Conservation (phyloP, 2,329 filamentous ascomycete species). For the Dactylellina haptotyla region DNA sequence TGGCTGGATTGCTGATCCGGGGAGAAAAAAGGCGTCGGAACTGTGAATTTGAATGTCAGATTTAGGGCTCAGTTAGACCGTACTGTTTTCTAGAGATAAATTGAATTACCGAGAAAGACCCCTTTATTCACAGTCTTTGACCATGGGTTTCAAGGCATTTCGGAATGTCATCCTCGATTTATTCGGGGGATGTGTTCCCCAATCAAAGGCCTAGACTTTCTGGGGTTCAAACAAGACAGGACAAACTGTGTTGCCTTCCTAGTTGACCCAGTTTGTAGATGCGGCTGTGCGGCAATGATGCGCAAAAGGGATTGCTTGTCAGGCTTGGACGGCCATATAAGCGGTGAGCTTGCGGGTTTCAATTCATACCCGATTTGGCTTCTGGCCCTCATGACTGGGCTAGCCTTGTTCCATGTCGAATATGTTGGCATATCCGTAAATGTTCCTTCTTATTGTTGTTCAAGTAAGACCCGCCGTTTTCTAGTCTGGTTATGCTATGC, state of each 20-base stretch:
- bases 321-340: no score
- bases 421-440: neutral
- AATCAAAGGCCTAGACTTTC: no score
- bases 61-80: neutral
- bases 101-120: neutral
- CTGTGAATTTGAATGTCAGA: neutral
- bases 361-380: no score
- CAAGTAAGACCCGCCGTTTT: neutral
- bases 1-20: conserved; percentile 31
- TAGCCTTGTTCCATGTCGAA: neutral
- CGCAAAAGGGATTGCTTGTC: no score
- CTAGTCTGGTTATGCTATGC: no score
- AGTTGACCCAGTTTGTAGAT: neutral
- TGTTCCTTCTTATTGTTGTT: neutral
- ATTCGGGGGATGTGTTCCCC: no score
- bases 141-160: no score
- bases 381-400: neutral
- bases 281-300: conserved; percentile 11
- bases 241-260: conserved; percentile 13
- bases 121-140: no score
- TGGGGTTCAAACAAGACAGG: neutral
- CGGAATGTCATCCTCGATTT: no score
- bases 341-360: no score
- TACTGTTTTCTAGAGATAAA: neutral
- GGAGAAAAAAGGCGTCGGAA: neutral